Evolutionary conservation across 805 yeast genomes (phyloP).

Genomic region (Nakazawaea laoshanensis): DNA sequence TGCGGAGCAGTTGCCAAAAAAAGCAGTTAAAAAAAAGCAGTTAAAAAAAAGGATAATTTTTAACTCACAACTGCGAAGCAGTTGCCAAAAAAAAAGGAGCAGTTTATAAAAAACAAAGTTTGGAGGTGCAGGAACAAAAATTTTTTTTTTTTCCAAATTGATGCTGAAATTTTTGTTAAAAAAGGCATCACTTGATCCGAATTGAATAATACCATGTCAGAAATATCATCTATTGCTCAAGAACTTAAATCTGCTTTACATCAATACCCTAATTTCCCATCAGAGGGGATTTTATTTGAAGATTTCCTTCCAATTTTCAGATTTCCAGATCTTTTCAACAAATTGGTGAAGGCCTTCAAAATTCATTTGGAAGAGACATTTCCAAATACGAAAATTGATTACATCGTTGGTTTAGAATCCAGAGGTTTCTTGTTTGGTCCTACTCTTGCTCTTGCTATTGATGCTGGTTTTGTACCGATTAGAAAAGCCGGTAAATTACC

Average conservation of each 20-base stretch:
- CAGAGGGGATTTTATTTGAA: slow-evolving; percentile 87
- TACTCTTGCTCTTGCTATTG: slow-evolving; percentile 78
- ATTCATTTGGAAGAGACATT: slow-evolving; percentile 53
- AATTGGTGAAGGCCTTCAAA: slow-evolving; percentile 73
- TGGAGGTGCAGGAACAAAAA: too few relatives aligned
- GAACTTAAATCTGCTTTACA: slow-evolving; percentile 47
- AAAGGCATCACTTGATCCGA: too few relatives aligned
- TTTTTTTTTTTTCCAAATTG: too few relatives aligned
- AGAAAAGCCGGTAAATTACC: slow-evolving; percentile 96
- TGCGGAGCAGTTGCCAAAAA: too few relatives aligned
- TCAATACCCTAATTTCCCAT: slow-evolving; percentile 92
- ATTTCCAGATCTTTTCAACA: slow-evolving; percentile 71
- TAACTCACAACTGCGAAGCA: too few relatives aligned
- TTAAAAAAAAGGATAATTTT: too few relatives aligned
- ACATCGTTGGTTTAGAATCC: slow-evolving; percentile 89
- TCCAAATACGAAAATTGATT: slow-evolving; percentile 62
- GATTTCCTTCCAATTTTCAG: slow-evolving; percentile 94
- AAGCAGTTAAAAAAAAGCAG: too few relatives aligned
- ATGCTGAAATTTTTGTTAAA: too few relatives aligned
- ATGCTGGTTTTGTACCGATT: slow-evolving; percentile 89
- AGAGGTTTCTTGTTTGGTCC: slow-evolving; percentile 98
- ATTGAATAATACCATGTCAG: slow-evolving; percentile 14
- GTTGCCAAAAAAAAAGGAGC: too few relatives aligned
- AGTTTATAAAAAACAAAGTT: too few relatives aligned
- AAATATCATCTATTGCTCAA: slow-evolving; percentile 24